Conservation (phyloP, 2,329 filamentous ascomycete species). For the Fragosphaeria purpurea region DNA sequence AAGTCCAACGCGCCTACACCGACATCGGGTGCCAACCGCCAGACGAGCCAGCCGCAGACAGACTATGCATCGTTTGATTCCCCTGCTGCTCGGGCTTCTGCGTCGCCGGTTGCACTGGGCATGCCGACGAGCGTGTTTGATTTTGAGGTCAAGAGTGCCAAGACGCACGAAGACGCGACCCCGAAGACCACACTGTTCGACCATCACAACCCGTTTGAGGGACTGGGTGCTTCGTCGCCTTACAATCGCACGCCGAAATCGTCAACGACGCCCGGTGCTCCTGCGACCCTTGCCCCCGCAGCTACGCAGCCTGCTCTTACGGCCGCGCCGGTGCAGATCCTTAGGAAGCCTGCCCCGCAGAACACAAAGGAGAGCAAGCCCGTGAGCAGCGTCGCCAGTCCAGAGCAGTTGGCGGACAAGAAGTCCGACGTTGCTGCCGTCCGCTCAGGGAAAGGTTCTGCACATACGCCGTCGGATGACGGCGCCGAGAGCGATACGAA, state of each 20-base stretch:
- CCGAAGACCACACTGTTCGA: constrained; percentile 22
- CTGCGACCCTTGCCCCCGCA: constrained; percentile 14
- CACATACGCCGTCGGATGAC: neutral
- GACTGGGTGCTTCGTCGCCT: constrained; percentile 29
- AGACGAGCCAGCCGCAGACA: constrained; percentile 15
- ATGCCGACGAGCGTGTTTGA: constrained; percentile 9
- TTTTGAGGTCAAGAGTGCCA: constrained; percentile 6
- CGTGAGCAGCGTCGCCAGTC: constrained; percentile 30
- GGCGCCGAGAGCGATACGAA: constrained; percentile 6
- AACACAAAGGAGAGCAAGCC: constrained; percentile 31
- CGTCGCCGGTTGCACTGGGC: constrained; percentile 5
- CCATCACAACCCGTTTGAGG: constrained; percentile 32
- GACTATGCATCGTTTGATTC: constrained; percentile 1
- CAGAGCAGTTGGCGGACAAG: constrained; percentile 12
- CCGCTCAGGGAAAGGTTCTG: neutral
- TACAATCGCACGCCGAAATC: constrained; percentile 32
- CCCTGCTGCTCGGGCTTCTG: neutral
- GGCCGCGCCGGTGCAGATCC: constrained; percentile 30
- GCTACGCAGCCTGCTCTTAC: constrained; percentile 13
- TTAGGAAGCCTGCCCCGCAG: constrained; percentile 40
- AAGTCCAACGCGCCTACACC: constrained; percentile 27
- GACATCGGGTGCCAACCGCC: neutral
- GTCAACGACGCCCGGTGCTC: constrained; percentile 22
- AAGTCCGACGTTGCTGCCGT: neutral
- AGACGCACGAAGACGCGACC: constrained; percentile 19